These are phyloP conservation scores for Aspergillus pseudoglaucus DNA, from an alignment of 2,329 filamentous ascomycete species.

Conservation along the genomic window DNA sequence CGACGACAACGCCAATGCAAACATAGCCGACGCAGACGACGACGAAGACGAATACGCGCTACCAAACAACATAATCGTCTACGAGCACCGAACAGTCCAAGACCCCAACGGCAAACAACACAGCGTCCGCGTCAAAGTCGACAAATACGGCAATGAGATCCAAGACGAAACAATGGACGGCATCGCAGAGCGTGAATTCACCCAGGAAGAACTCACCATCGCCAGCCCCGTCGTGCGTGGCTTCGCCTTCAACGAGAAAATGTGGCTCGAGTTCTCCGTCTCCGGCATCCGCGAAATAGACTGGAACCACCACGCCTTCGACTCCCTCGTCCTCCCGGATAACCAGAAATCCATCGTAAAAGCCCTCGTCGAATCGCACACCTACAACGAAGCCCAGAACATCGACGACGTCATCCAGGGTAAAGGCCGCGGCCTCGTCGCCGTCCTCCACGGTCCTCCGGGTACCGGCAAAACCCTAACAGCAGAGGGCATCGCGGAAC, in stretches of 20 bases:
- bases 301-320: conserved; percentile 79
- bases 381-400: conserved; percentile 70
- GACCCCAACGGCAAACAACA: conserved; percentile 48
- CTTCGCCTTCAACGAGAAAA: conserved; percentile 80
- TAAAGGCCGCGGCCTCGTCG: conserved; percentile 79
- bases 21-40: conserved; percentile 33
- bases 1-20: conserved; percentile 49
- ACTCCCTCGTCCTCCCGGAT: conserved; percentile 65
- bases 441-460: conserved; percentile 75
- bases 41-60: conserved; percentile 31
- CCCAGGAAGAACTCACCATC: conserved; percentile 76
- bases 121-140: conserved; percentile 50
- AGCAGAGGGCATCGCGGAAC: conserved; percentile 76
- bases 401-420: conserved; percentile 79
- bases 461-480: conserved; percentile 87
- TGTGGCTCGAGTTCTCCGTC: conserved; percentile 83
- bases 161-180: conserved; percentile 51
- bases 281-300: conserved; percentile 71
- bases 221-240: conserved; percentile 79
- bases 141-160: conserved; percentile 51
- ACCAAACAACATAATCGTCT: conserved; percentile 16
- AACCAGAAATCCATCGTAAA: conserved; percentile 64
- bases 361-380: conserved; percentile 76
- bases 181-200: conserved; percentile 52
- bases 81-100: conserved; percentile 49